Evolutionary conservation across 306 rosid genomes (phyloP).

Genomic region (Quercus variabilis): DNA sequence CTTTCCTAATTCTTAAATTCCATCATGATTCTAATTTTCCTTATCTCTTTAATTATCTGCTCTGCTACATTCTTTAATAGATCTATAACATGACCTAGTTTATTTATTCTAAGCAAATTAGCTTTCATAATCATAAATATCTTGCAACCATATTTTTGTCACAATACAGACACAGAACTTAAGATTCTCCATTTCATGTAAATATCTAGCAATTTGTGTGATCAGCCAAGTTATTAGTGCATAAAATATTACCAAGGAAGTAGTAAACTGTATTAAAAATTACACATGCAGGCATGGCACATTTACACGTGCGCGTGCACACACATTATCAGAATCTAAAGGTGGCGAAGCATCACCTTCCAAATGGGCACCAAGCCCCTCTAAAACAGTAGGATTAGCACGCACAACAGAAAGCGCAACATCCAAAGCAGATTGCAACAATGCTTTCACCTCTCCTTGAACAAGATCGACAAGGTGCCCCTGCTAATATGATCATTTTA

Average conservation of each 20-base stretch:
- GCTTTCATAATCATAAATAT: not conserved
- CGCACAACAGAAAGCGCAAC: constrained; percentile 79
- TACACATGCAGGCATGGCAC: not conserved
- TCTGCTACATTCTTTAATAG: not conserved
- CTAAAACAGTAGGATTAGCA: constrained; percentile 86
- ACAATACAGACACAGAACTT: not conserved
- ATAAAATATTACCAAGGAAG: not conserved
- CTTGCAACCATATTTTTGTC: not conserved
- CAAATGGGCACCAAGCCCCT: constrained; percentile 92
- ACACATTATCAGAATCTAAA: not conserved
- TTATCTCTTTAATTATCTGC: not conserved
- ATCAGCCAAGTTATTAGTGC: not conserved
- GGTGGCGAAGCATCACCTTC: constrained; percentile 51
- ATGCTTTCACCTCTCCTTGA: constrained; percentile 81
- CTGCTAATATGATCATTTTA: constrained; percentile 39
- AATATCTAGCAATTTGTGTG: not conserved
- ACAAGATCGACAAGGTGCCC: constrained; percentile 94
- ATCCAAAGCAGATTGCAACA: constrained; percentile 89
- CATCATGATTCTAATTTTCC: not conserved
- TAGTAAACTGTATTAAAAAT: not conserved
- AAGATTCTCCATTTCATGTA: not conserved
- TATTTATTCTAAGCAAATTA: not conserved
- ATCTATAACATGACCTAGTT: not conserved
- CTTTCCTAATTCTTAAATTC: not conserved
- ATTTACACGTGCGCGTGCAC: no score